Base-by-base conservation (phyloP, 306 rosid genomes). In the Sphenostylis stenocarpa region DNA sequence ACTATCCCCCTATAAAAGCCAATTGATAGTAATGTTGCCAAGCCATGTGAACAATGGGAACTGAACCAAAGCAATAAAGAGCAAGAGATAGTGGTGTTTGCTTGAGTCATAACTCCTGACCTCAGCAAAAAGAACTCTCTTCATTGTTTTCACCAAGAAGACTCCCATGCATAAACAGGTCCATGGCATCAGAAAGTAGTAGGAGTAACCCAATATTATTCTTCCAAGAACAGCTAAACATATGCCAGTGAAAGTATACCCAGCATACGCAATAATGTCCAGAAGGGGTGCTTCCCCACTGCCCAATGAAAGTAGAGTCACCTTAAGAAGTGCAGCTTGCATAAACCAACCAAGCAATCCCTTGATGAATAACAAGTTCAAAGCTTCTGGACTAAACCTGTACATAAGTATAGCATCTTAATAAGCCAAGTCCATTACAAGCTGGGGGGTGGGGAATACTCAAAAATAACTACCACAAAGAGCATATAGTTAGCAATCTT, bases 311-410 rank as follows among this genome's bases (percentile, higher is more conserved):
- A 95, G 85, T 69, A 95, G 83, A 7, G 89, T 86, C 68, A 87
- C 74, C 84, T 95, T 95, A 61, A 95, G 93, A 36, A 92, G 85
- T 23, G 82, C 7, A 8, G 87, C 92, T 95, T 95, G 99, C 85
- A 88, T 58, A 77, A 86, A 83, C 99, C 99, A 95, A 66, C 97
- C 99, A 7, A 95, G 91, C 76, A 95, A 84, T 67, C 97, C 99
- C 87, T 95, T 95, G 77, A 89, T 82, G 84, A 95, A 95, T 87
- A 95, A 76, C 94, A 93, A 95, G 85, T 90, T 95, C 82, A 92
- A 82, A 78, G 97, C 96, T 73, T 91, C 99, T 51, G 97, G 99
- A 81, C 96, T 86, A 87, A 95, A 95, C 87, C 99, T 92, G 90
- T 51, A 55, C 70, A 81, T 31, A 19, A 63, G 74, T 21, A 63